These are phyloP conservation scores for Hirschioporus abietinus DNA, from an alignment of 768 basidiomycete species.

Conservation along the genomic window DNA sequence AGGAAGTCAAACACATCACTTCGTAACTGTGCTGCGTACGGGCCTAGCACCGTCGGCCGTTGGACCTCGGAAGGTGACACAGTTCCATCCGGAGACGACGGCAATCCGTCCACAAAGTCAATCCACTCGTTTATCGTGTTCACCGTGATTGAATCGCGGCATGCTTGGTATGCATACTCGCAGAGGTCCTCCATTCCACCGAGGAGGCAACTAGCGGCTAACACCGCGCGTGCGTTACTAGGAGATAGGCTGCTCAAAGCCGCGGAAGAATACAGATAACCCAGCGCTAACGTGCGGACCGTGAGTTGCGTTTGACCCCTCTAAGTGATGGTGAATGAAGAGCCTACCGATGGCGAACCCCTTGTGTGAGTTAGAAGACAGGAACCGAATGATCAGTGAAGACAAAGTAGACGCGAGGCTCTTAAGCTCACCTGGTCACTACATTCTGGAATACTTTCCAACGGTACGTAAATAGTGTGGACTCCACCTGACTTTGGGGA, in stretches of 20 bases:
- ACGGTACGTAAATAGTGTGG: constrained; percentile 65
- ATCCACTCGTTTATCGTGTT: constrained; percentile 76
- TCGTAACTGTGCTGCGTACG: constrained; percentile 68
- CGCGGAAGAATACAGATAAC: constrained; percentile 73
- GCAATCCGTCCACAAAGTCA: constrained; percentile 61
- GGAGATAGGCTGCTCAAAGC: constrained; percentile 64
- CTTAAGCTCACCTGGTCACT: constrained; percentile 66
- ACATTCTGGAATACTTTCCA: constrained; percentile 77
- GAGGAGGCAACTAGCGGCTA: constrained; percentile 79
- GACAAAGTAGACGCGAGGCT: background rate
- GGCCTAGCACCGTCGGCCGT: constrained; percentile 57
- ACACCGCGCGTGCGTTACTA: constrained; percentile 77
- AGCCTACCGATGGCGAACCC: constrained; percentile 69
- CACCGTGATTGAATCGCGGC: constrained; percentile 68
- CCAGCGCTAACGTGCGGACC: constrained; percentile 48
- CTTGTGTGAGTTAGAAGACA: constrained; percentile 26
- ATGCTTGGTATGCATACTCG: constrained; percentile 71
- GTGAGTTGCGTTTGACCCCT: constrained; percentile 17
- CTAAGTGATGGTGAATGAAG: constrained; percentile 10
- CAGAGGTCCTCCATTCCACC: constrained; percentile 87
- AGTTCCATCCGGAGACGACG: constrained; percentile 43
- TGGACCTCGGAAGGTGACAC: constrained; percentile 39
- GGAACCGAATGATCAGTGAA: constrained; percentile 14
- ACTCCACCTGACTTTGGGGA: constrained; percentile 62
- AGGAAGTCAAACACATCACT: constrained; percentile 79